These are phyloP conservation scores for Echeveria elegans DNA, from an alignment of 164 flowering plant genomes.

Conservation along the genomic window DNA sequence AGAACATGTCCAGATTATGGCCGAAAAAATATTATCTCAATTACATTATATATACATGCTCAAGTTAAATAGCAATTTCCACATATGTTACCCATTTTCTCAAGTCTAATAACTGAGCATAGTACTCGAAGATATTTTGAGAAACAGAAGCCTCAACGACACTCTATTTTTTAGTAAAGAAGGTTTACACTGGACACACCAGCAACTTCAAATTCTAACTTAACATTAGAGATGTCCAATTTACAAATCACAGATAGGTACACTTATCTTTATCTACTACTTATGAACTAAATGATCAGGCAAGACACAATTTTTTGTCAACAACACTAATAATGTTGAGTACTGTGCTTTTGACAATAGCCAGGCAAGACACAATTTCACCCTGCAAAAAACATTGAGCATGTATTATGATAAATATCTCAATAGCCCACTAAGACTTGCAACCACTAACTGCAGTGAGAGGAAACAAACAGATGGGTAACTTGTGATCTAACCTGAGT, in stretches of 20 bases:
- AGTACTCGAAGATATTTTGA: not conserved
- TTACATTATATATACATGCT: not conserved
- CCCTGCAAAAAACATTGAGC: constrained; percentile 22
- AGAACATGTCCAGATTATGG: not conserved
- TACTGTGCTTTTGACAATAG: constrained; percentile 42
- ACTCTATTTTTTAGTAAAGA: not conserved
- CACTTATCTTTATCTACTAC: not conserved
- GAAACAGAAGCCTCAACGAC: not conserved
- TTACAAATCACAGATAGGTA: not conserved
- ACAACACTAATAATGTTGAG: constrained; percentile 60
- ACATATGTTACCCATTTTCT: not conserved
- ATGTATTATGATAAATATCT: too few relatives aligned
- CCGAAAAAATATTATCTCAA: not conserved
- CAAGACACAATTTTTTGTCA: too few relatives aligned
- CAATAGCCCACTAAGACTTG: not conserved
- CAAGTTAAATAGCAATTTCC: not conserved
- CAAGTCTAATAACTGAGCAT: not conserved
- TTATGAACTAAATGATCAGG: not conserved
- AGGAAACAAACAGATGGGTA: not conserved
- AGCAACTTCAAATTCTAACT: not conserved
- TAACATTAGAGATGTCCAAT: not conserved
- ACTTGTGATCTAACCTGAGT: constrained; percentile 26
- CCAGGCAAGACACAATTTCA: constrained; percentile 46
- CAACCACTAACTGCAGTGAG: not conserved
- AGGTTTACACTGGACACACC: not conserved